Conservation (phyloP, 2,329 filamentous ascomycete species). For the Colletotrichum sp. region DNA sequence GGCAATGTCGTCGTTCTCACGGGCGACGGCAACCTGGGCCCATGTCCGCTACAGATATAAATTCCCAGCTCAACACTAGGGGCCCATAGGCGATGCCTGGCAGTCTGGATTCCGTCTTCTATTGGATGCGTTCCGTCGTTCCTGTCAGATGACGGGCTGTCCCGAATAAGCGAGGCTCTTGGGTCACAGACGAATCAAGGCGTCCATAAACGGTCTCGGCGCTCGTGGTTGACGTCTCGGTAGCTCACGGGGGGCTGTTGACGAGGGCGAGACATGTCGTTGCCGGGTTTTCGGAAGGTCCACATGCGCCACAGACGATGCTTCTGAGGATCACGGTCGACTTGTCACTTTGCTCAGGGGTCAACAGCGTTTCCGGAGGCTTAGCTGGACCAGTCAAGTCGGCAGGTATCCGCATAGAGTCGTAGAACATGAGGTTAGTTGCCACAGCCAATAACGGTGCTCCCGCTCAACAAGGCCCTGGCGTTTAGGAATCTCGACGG, state of each 20-base stretch:
- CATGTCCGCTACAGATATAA: not conserved
- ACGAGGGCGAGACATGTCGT: not conserved
- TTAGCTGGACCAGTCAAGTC: not conserved
- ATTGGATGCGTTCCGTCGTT: not conserved
- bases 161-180: not conserved
- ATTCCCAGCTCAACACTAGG: not conserved
- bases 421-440: not conserved
- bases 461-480: not conserved
- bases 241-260: not conserved
- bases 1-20: not conserved
- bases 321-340: not conserved
- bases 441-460: not conserved
- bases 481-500: not conserved
- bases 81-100: not conserved
- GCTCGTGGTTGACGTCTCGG: not conserved
- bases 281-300: not conserved
- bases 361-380: not conserved
- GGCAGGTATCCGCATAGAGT: not conserved
- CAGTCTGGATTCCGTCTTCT: not conserved
- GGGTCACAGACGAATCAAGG: not conserved
- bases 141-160: not conserved
- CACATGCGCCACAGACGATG: not conserved
- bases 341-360: not conserved
- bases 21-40: not conserved
- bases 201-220: not conserved